Evolutionary conservation across 2,329 filamentous ascomycete species (phyloP).

Genomic region (Drechslerella coelobrocha): DNA sequence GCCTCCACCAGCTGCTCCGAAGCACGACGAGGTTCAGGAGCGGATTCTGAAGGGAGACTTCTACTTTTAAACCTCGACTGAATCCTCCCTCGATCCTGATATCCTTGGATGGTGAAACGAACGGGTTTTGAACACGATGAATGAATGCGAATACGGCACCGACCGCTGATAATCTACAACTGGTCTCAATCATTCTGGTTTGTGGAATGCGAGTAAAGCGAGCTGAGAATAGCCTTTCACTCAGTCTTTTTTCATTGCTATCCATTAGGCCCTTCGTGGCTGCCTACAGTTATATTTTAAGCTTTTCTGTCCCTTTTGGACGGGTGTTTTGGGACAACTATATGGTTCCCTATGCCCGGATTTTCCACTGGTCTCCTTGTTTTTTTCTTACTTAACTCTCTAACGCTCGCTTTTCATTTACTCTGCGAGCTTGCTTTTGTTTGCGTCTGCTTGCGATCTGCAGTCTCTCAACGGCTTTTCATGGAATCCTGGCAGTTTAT

Average conservation of each 20-base stretch:
- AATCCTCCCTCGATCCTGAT: neutral
- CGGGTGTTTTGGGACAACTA: neutral
- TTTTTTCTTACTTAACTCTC: constrained; percentile 2
- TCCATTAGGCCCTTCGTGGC: too few relatives aligned
- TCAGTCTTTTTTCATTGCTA: neutral
- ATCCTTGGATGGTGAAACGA: neutral
- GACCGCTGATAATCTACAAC: neutral
- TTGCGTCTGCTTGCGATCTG: too few relatives aligned
- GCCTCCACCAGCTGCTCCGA: constrained; percentile 60
- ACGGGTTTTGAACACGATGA: neutral
- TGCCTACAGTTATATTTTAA: too few relatives aligned
- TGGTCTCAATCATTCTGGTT: neutral
- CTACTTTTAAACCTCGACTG: constrained; percentile 70
- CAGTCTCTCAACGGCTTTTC: too few relatives aligned
- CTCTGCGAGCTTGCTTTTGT: too few relatives aligned
- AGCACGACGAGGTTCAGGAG: constrained; percentile 86
- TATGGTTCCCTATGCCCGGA: neutral
- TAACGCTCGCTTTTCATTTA: too few relatives aligned
- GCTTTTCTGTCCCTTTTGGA: neutral
- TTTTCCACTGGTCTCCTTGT: neutral
- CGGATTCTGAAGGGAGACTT: constrained; percentile 97
- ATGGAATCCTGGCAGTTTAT: too few relatives aligned
- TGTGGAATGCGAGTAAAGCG: neutral
- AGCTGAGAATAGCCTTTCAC: neutral
- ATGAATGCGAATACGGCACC: neutral